Evolutionary conservation across 2,329 filamentous ascomycete species (phyloP), one percentile per base, ranked within the genome.

Genomic region (Exophiala lecanii-corni): DNA sequence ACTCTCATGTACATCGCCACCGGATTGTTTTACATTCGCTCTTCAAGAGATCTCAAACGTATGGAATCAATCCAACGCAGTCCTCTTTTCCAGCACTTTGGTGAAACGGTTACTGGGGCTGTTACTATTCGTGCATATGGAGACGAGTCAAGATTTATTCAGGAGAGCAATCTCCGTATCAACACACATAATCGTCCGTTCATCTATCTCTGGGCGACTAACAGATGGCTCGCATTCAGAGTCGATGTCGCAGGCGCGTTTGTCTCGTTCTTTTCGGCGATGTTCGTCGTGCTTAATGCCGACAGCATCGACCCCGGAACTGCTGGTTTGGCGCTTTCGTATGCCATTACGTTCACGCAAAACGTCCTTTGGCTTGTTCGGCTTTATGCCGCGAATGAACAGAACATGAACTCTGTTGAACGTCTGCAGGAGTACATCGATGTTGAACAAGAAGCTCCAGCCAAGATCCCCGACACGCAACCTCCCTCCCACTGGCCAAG

Each of bases 361-460:
- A 97, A 95, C 54, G 85, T 98, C 5, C 70, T 98, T 13, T 98
- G 92, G 92, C 81, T 97, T 42, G 89, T 98, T 20, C 83, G 92
- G 35, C 75, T 96, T 10, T 98, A 98, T 63, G 84, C 89, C 0
- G 81, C 86, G 60, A 96, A 97, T 59, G 92, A 98, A 68, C 92
- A 98, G 66, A 97, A 96, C 67, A 97, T 98, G 92, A 98, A 98
- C 67, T 91, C 91, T 2, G 89, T 97, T 36, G 92, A 98, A 68
- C 86, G 92, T 59, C 84, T 98, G 60, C 94, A 95, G 70, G 92
- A 98, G 62, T 98, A 97, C 60, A 77, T 97, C 25, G 88, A 97
- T 33, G 86, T 98, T 1, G 91, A 97, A 57, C 91, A 96, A 63
- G 92, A 98, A 67, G 89, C 92, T 1, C 72, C 77, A 1, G 74